Evolutionary conservation across 257 asterid species (phyloP), one percentile per base, ranked within the genome.

Genomic region (Schizonepeta tenuifolia): DNA sequence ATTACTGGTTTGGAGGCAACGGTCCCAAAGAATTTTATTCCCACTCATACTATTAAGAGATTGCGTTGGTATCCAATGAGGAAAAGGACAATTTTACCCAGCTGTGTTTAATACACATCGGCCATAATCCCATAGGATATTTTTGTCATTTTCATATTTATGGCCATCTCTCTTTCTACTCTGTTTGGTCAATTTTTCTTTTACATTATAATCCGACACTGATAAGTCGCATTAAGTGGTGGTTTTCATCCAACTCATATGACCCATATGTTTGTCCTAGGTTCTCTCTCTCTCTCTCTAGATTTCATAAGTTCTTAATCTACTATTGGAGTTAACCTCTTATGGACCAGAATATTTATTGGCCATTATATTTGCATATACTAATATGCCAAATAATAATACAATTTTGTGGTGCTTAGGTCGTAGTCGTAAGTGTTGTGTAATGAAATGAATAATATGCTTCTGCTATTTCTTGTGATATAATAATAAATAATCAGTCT

Each of bases 61-160:
- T 20, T 69, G 22, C 60, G 33, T 62, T 61, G 75, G 73, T 71
- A 70, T 75, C 75, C 73, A 24, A 55, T 47, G 78, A 44, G 65
- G 82, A 82, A 88, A 72, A 69, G 65, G 88, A 88, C 97, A 88
- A 87, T 59, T 73, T 67, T 70, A 65, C 82, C 86, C 86, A 87
- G 92, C 90, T 85, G 88, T 84, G 53, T 63, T 75, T 60, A 26
- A 69, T 57, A 58, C 73, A 74, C 73, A 74, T 35, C 73, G 56
- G 36, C 14, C 71, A 75, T 14, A 65, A 75, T 65, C 18, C 12
- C 76, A 60, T 58, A 71, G 83, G 83, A 57, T 67, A 54, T 73
- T 72, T 81, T 79, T 88, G 86, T 86, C 88, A 88, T 85, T 86
- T 79, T 15, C 61, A 58, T 61, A 82, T 75, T 72, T 65, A 80